phyloP scores from a whole-genome alignment of 2,329 filamentous ascomycete species.

The Sporothrix euskadiensis region DNA sequence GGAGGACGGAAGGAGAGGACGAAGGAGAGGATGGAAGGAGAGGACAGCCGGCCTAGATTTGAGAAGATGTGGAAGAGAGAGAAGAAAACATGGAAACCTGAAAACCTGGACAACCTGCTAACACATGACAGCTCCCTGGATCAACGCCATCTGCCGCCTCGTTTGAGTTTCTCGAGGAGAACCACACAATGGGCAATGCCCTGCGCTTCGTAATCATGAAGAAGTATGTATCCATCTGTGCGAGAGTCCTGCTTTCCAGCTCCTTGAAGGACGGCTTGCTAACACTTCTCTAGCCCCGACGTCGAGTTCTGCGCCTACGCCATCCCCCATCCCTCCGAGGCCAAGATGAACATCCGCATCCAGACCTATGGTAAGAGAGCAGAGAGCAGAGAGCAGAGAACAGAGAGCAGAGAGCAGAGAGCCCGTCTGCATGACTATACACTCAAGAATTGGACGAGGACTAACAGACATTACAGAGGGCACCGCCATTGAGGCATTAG shows the following conservation, averaged over 20 bases:
- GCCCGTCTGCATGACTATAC: background rate
- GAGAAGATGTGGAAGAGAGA: background rate
- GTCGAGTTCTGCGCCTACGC: constrained; percentile 99
- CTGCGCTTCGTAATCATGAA: constrained; percentile 97
- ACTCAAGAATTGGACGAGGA: background rate
- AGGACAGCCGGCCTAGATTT: background rate
- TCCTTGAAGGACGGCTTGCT: constrained; percentile 24
- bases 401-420: no score
- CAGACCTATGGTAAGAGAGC: constrained; percentile 79
- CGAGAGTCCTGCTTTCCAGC: no score
- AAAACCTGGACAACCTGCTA: background rate
- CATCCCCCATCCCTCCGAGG: constrained; percentile 93
- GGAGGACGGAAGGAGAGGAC: background rate
- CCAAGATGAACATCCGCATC: constrained; percentile 95
- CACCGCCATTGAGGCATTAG: constrained; percentile 79
- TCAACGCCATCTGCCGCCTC: constrained; percentile 85
- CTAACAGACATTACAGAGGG: constrained; percentile 57
- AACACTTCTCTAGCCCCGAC: constrained; percentile 64
- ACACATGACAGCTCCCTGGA: constrained; percentile 67
- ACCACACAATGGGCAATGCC: constrained; percentile 93
- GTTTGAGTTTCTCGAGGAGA: constrained; percentile 91
- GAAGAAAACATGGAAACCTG: background rate
- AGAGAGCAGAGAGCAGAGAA: no score
- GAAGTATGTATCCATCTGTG: constrained; percentile 63
- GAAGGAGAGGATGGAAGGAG: background rate